Conservation (phyloP, 805 yeast genomes). For the Teunomyces aglyptinius region DNA sequence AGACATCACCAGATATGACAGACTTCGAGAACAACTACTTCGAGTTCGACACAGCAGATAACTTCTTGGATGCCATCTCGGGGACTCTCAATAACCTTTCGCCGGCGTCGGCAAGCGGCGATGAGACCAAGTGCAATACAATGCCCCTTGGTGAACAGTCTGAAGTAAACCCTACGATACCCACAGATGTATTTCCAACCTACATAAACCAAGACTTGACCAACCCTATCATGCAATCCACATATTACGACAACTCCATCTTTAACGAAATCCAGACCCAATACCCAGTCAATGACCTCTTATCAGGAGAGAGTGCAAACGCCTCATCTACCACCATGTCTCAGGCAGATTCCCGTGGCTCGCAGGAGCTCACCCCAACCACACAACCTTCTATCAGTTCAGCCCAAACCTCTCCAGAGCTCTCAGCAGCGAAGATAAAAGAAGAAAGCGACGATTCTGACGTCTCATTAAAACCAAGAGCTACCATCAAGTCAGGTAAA, state of each 20-base stretch:
- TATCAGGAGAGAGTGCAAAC: not conserved
- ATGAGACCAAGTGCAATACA: slow-evolving; percentile 12
- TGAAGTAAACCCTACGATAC: not conserved
- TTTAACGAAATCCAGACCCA: slow-evolving; percentile 4
- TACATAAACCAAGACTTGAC: slow-evolving; percentile 6
- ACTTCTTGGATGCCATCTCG: slow-evolving; percentile 27
- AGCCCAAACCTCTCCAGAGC: slow-evolving; percentile 24
- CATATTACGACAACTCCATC: slow-evolving; percentile 2
- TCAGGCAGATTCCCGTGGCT: slow-evolving; percentile 11
- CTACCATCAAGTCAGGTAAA: slow-evolving; percentile 12
- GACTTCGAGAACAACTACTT: slow-evolving; percentile 13
- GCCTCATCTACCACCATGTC: slow-evolving; percentile 14
- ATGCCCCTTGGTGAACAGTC: not conserved
- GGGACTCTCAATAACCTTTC: slow-evolving; percentile 21
- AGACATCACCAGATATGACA: slow-evolving; percentile 9
- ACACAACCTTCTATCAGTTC: slow-evolving; percentile 13
- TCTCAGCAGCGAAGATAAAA: slow-evolving; percentile 9
- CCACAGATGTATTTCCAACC: not conserved
- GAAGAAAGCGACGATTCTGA: slow-evolving; percentile 5
- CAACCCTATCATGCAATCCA: slow-evolving; percentile 7
- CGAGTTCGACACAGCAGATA: slow-evolving; percentile 30
- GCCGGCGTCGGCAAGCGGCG: slow-evolving; percentile 19
- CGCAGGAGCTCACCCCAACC: slow-evolving; percentile 20
- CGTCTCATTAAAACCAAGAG: not conserved
- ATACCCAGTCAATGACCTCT: not conserved